phyloP scores from a whole-genome alignment of 1,284 basidiomycete genomes.

The Thelephora terrestris region DNA sequence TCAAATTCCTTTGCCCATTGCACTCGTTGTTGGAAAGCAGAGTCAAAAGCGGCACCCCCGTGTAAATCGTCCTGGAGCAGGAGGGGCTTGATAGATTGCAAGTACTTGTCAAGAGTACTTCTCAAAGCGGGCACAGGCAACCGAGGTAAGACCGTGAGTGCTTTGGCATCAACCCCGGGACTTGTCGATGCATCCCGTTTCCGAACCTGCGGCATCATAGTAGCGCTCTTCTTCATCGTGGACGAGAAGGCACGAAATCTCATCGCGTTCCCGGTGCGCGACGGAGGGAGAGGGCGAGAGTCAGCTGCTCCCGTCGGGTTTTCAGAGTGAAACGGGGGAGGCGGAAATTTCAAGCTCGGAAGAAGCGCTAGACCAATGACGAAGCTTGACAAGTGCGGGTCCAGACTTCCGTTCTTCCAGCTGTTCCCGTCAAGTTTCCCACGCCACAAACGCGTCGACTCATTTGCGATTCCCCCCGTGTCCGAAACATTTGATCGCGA shows the following conservation, averaged over 20 bases:
- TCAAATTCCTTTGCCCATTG: slow-evolving; percentile 70
- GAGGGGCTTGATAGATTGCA: slow-evolving; percentile 75
- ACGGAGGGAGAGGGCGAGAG: neutral
- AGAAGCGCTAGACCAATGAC: neutral
- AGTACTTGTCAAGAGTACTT: slow-evolving; percentile 71
- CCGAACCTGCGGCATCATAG: neutral
- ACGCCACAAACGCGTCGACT: neutral
- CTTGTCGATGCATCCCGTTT: neutral
- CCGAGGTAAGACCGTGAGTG: slow-evolving; percentile 34
- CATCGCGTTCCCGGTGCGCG: neutral
- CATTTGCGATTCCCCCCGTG: neutral
- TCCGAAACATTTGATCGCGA: slow-evolving; percentile 7
- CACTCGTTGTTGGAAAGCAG: slow-evolving; percentile 50
- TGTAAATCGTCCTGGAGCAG: slow-evolving; percentile 64
- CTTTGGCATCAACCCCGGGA: neutral
- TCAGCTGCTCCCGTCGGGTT: too few relatives aligned
- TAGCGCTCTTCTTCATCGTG: neutral
- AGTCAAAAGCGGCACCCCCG: slow-evolving; percentile 42
- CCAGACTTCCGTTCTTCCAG: neutral
- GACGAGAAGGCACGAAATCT: neutral
- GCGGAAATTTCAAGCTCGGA: neutral
- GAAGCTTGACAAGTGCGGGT: neutral
- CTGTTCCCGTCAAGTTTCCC: neutral
- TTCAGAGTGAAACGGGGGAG: neutral
- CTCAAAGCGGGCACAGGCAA: slow-evolving; percentile 82